These are phyloP conservation scores for Chaetomium sp. DNA, from an alignment of 2,329 filamentous ascomycete genomes.

Conservation along the genomic window DNA sequence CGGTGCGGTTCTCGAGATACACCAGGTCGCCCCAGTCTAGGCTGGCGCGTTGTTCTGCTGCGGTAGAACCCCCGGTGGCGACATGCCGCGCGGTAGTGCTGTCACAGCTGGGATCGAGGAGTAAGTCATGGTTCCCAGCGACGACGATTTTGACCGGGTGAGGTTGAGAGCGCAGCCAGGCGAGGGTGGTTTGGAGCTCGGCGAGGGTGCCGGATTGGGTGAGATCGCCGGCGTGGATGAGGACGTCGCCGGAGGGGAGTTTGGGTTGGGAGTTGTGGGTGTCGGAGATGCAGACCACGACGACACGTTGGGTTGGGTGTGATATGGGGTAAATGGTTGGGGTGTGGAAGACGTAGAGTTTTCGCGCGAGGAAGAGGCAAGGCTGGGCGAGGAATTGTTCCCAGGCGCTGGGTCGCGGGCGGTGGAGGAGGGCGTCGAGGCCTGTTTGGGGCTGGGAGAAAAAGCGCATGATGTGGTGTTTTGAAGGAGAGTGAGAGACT, in stretches of 20 bases:
- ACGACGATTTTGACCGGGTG: constrained; percentile 33
- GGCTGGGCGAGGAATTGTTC: constrained; percentile 12
- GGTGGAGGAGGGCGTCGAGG: constrained; percentile 9
- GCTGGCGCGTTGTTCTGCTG: neutral
- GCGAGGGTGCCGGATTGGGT: constrained; percentile 33
- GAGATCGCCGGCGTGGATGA: constrained; percentile 38
- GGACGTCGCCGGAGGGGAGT: constrained; percentile 34
- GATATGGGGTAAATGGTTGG: constrained; percentile 2
- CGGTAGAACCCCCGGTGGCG: neutral
- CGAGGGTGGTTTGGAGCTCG: constrained; percentile 29
- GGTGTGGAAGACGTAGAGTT: constrained; percentile 11
- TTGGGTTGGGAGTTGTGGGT: constrained; percentile 33
- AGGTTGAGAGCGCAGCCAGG: constrained; percentile 31
- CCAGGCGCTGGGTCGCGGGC: constrained; percentile 6
- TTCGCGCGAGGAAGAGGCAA: constrained; percentile 13
- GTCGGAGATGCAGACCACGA: constrained; percentile 35
- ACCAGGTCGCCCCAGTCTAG: constrained; percentile 17
- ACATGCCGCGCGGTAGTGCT: neutral
- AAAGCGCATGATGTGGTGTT: neutral
- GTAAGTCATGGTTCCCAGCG: constrained; percentile 22
- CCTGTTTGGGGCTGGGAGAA: neutral
- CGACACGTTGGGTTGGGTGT: constrained; percentile 1
- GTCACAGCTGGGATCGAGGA: constrained; percentile 8
- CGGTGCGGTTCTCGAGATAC: constrained; percentile 9
- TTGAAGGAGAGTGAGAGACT: no score